Percentiles rank a stretch among this genome's conserved stretches.
phyloP scores from a whole-genome alignment of 2,329 filamentous ascomycete genomes.

The Phyllosticta ampelicida region DNA sequence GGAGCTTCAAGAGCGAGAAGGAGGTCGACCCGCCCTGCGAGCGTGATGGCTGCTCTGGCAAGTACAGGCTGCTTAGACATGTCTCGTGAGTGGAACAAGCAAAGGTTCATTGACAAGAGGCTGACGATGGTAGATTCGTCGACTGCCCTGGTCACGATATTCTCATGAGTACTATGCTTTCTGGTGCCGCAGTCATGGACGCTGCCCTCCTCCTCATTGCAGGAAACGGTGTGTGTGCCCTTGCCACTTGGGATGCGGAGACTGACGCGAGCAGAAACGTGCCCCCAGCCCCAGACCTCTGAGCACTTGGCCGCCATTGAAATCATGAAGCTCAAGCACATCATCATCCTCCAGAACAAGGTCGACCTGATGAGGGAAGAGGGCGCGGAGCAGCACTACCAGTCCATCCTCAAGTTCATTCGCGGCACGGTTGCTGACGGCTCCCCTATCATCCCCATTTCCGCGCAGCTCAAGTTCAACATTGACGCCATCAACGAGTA shows the following conservation, averaged over 20 bases:
- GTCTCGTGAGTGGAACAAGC: conserved; percentile 61
- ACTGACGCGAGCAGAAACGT: conserved; percentile 52
- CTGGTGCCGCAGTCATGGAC: conserved; percentile 98
- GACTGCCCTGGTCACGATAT: conserved; percentile 99
- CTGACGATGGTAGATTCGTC: conserved; percentile 57
- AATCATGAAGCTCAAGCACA: conserved; percentile 99
- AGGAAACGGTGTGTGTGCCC: conserved; percentile 51
- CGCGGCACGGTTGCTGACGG: conserved; percentile 93
- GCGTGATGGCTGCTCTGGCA: conserved; percentile 79
- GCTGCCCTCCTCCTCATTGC: conserved; percentile 92
- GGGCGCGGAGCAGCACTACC: conserved; percentile 83
- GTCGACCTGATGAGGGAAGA: conserved; percentile 98
- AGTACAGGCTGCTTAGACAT: conserved; percentile 78
- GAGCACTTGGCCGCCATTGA: conserved; percentile 98
- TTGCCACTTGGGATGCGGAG: no score
- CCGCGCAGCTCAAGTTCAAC: conserved; percentile 98
- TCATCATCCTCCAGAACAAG: conserved; percentile 99
- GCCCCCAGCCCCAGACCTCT: conserved; percentile 95
- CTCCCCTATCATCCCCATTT: conserved; percentile 90
- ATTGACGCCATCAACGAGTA: conserved; percentile 97
- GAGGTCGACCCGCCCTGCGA: conserved; percentile 95
- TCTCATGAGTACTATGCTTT: conserved; percentile 99
- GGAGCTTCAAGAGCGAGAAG: conserved; percentile 98
- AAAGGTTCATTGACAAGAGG: background rate
- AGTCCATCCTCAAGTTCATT: conserved; percentile 97